A percentile compares a stretch with the other conserved stretches of the same genome.
phyloP scores from a whole-genome alignment of 495 filamentous ascomycete genomes.

The Tuber melanosporum region DNA sequence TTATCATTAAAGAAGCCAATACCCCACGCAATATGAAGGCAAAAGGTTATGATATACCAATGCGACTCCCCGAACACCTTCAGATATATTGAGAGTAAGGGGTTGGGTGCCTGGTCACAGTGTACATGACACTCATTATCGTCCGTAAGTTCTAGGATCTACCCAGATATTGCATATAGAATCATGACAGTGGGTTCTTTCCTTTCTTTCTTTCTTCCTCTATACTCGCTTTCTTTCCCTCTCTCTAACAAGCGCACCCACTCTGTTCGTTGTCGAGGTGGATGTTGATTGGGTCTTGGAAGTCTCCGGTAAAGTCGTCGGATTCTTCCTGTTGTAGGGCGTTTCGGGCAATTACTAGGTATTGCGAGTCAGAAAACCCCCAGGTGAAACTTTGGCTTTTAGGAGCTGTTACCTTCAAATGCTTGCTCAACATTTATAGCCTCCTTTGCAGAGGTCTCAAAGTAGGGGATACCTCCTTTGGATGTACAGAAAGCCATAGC shows the following conservation, averaged over 20 bases:
- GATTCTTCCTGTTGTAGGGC: constrained; percentile 94
- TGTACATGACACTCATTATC: not conserved
- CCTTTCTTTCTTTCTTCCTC: constrained; percentile 23
- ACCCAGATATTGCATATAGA: constrained; percentile 1
- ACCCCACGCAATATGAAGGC: constrained; percentile 6
- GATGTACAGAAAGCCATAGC: constrained; percentile 96
- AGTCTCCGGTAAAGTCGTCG: constrained; percentile 85
- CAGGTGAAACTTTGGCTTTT: constrained; percentile 3
- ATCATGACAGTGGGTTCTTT: not conserved
- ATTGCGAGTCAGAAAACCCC: constrained; percentile 9
- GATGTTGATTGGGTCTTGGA: constrained; percentile 95
- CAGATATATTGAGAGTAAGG: not conserved
- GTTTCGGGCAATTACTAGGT: constrained; percentile 86
- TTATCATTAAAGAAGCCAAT: not conserved
- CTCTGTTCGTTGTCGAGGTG: constrained; percentile 84
- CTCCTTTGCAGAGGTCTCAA: constrained; percentile 98
- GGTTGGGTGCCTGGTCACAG: not conserved
- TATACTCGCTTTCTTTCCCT: constrained; percentile 19
- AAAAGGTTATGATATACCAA: constrained; percentile 3
- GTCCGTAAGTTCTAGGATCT: not conserved
- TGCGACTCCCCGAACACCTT: not conserved
- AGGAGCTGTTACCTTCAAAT: constrained; percentile 67
- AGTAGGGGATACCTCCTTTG: constrained; percentile 95
- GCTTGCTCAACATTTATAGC: constrained; percentile 97
- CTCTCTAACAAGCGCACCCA: constrained; percentile 75